phyloP scores from a whole-genome alignment of 2,329 filamentous ascomycete species.

The Colletotrichum australisinense region DNA sequence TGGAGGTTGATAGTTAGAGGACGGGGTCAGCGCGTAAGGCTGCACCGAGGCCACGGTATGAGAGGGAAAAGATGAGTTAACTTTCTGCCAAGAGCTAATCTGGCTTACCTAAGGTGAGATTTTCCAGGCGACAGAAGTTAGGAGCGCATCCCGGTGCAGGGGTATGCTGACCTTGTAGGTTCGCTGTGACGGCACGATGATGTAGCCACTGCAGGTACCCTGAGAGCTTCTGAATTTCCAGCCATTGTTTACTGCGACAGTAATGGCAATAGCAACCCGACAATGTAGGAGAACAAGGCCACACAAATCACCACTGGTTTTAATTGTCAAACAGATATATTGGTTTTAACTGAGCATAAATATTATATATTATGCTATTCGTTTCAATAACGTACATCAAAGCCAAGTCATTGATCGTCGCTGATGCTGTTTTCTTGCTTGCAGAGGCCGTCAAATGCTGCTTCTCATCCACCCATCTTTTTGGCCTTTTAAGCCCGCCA shows the following conservation, averaged over 20 bases:
- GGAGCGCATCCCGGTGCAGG: slow-evolving; percentile 23
- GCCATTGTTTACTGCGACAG: background rate
- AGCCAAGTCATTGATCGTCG: slow-evolving; percentile 18
- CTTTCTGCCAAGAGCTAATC: slow-evolving; percentile 22
- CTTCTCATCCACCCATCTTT: background rate
- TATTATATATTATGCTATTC: slow-evolving; percentile 17
- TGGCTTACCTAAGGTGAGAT: slow-evolving; percentile 30
- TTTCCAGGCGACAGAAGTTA: slow-evolving; percentile 22
- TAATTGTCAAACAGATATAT: background rate
- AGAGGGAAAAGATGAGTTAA: slow-evolving; percentile 14
- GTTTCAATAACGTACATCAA: slow-evolving; percentile 17
- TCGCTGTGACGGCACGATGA: slow-evolving; percentile 32
- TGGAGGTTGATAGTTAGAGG: background rate
- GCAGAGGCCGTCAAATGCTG: slow-evolving; percentile 4
- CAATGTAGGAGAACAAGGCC: background rate
- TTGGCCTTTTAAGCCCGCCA: background rate
- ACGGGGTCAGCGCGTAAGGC: slow-evolving; percentile 14
- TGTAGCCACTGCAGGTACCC: slow-evolving; percentile 35
- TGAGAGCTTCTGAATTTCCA: background rate
- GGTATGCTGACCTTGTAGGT: slow-evolving; percentile 8
- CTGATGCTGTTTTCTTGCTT: slow-evolving; percentile 3
- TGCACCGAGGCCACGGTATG: slow-evolving; percentile 11
- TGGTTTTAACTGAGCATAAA: slow-evolving; percentile 11
- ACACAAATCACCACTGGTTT: background rate
- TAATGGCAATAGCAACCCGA: background rate